Percentiles rank a stretch among this genome's conserved stretches.
These are phyloP conservation scores for Blepharisma undulans DNA, from an alignment of 169 alveolate genomes.

Conservation along the genomic window DNA sequence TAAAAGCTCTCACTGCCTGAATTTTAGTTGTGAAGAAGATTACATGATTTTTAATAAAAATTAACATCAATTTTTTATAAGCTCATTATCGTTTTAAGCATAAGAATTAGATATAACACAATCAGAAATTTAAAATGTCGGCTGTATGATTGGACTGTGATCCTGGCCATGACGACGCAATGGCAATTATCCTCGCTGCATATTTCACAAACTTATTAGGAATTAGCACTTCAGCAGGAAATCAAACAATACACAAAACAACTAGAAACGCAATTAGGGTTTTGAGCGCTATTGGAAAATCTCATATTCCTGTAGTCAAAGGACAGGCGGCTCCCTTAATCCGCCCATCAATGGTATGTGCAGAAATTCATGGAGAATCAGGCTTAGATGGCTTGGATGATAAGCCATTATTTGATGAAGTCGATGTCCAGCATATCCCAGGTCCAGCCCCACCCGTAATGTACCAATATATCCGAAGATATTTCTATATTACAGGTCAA, in stretches of 20 bases:
- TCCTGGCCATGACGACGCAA: conserved; percentile 62
- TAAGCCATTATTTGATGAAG: not conserved
- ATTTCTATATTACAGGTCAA: conserved; percentile 5
- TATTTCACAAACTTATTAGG: not conserved
- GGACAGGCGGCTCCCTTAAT: not conserved
- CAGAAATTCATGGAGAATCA: conserved; percentile 14
- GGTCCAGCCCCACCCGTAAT: not conserved
- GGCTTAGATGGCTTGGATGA: not conserved
- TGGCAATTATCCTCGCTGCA: conserved; percentile 53
- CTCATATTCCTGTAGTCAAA: conserved; percentile 9
- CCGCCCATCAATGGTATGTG: not conserved
- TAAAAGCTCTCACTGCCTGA: not conserved
- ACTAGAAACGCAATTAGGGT: conserved; percentile 14
- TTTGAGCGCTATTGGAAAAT: not conserved
- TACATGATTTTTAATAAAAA: not conserved
- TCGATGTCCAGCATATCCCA: not conserved
- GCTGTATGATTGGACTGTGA: conserved; percentile 44
- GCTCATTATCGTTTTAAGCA: not conserved
- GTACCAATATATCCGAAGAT: not conserved
- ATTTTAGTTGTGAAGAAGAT: not conserved
- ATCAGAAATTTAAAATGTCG: conserved; percentile 41
- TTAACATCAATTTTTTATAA: not conserved
- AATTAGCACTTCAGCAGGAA: conserved; percentile 26
- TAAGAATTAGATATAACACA: not conserved
- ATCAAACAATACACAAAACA: not conserved